Base-by-base conservation (phyloP, 2,329 filamentous ascomycete genomes). In the Ascochyta lentis region DNA sequence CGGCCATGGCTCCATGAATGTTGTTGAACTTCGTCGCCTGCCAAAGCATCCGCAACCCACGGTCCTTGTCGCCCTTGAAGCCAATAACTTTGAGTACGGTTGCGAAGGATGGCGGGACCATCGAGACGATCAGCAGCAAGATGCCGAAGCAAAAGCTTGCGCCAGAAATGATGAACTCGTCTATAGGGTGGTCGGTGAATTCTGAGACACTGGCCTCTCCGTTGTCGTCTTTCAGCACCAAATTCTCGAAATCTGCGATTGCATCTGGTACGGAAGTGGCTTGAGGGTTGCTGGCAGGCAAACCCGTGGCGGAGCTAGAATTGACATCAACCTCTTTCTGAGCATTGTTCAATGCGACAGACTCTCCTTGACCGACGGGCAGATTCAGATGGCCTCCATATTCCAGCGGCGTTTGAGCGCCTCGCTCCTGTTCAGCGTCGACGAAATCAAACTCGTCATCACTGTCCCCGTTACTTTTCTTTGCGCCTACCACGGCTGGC, bases 41-140 rank as follows among this genome's bases (percentile, higher is more conserved):
- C 95, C 95, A 99, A 4, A 99, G 85, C 85, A 97, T 89, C 35
- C 84, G 82, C 29, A 97, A 82, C 9, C 93, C 95, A 35, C 89
- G 84, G 59, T 91, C 86, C 39, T 93, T 88, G 72, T 98, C 93
- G 29, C 95, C 95, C 58, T 86, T 88, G 78, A 98, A 98, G 1
- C 95, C 95, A 27, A 97, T 89, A 38, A 98, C 89, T 56, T 89
- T 91, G 4, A 98, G 82, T 1, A 99, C 84, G 52, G 87, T 89
- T n/a, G 86, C 89, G 74, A 98, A 96, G 0, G 93, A 86, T 0
- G 95, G 95, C 0, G 95, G 96, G 0, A 98, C 87, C 79, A 98
- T 89, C 12, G 92, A 96, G n/a, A 98, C 87, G 49, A 98, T 82
- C 1, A 98, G 82, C 13, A 96, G 83, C 1, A 98, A 79, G 29